A percentile compares a stretch with the other conserved stretches of the same genome.
These are phyloP conservation scores for Beta vulgaris DNA, from an alignment of 148 eudicot species.

Conservation along the genomic window DNA sequence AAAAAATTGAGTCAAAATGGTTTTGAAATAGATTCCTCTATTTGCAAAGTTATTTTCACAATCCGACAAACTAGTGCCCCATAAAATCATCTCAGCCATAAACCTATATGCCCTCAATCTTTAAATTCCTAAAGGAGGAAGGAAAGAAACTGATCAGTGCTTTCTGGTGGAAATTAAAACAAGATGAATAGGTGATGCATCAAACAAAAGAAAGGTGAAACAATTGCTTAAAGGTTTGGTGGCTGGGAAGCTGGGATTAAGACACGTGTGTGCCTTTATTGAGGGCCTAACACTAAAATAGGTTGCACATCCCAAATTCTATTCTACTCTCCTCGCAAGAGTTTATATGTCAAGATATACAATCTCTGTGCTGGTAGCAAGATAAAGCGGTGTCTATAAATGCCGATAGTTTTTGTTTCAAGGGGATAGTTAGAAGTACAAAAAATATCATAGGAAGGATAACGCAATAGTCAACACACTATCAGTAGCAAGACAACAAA, in stretches of 20 bases:
- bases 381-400: neutral
- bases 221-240: neutral
- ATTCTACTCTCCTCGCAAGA: neutral
- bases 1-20: neutral
- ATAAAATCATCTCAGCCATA: neutral
- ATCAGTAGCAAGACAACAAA: neutral
- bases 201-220: neutral
- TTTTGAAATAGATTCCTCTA: neutral
- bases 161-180: no score
- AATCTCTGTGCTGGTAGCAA: neutral
- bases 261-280: neutral
- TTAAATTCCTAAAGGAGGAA: neutral
- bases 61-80: neutral
- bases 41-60: neutral
- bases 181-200: neutral
- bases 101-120: neutral
- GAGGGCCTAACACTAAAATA: neutral
- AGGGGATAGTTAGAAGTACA: neutral
- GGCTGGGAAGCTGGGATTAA: neutral
- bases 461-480: neutral
- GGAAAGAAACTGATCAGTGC: neutral
- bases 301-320: neutral
- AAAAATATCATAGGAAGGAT: neutral
- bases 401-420: neutral
- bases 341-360: neutral